A percentile compares a stretch with the other conserved stretches of the same genome.
These are phyloP conservation scores for Xylaria nigripes DNA, from an alignment of 495 filamentous ascomycete species.

Conservation along the genomic window DNA sequence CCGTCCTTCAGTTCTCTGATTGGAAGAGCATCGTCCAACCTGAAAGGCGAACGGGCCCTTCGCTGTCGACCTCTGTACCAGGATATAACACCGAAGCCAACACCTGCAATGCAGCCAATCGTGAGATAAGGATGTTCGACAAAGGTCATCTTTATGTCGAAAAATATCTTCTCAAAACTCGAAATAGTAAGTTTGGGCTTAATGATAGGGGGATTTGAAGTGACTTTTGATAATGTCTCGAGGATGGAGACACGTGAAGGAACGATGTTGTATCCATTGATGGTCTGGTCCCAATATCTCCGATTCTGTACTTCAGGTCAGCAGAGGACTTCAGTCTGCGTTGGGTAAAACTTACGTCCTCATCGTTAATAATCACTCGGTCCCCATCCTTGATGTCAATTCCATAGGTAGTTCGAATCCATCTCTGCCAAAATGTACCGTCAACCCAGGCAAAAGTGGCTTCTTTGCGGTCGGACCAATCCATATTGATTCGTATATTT, in stretches of 20 bases:
- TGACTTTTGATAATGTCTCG: conserved; percentile 78
- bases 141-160: conserved; percentile 60
- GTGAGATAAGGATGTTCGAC: conserved; percentile 65
- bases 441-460: conserved; percentile 98
- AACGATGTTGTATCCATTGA: conserved; percentile 77
- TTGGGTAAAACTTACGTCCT: conserved; percentile 63
- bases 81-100: conserved; percentile 40
- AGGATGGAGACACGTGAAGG: conserved; percentile 90
- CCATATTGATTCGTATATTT: conserved; percentile 82
- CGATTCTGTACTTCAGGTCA: conserved; percentile 52
- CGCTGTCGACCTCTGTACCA: conserved; percentile 52
- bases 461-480: conserved; percentile 75
- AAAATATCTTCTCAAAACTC: conserved; percentile 67
- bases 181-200: conserved; percentile 80
- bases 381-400: conserved; percentile 79
- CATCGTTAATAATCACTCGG: conserved; percentile 91
- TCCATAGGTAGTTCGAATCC: conserved; percentile 89
- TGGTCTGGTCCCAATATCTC: conserved; percentile 89
- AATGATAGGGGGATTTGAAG: conserved; percentile 66
- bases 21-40: conserved; percentile 64
- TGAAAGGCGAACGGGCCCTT: conserved; percentile 59
- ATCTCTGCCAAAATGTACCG: conserved; percentile 93
- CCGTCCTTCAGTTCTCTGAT: conserved; percentile 42
- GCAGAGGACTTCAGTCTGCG: conserved; percentile 3
- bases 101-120: conserved; percentile 50